These are phyloP conservation scores for Lasiosphaeris hirsuta DNA, from an alignment of 495 filamentous ascomycete species.

Conservation along the genomic window DNA sequence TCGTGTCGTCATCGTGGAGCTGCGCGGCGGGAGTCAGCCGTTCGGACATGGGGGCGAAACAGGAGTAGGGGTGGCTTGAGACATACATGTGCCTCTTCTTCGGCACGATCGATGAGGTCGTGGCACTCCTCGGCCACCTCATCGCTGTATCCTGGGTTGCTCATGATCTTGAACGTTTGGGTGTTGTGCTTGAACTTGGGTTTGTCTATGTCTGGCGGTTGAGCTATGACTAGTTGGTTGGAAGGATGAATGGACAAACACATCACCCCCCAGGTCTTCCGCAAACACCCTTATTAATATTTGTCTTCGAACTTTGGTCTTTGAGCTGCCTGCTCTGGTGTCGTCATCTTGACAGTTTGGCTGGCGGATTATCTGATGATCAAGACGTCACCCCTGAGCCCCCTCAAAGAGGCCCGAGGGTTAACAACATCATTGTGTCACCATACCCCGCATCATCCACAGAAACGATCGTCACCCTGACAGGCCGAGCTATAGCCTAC, in stretches of 20 bases:
- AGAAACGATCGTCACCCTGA: too few species aligned
- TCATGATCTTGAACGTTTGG: neutral
- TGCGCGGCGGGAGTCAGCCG: neutral
- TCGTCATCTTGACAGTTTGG: neutral
- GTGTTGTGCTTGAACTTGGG: neutral
- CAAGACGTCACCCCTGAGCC: neutral
- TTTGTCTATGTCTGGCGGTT: neutral
- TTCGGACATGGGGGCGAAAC: neutral
- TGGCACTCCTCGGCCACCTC: slow-evolving; percentile 25
- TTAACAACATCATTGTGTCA: neutral
- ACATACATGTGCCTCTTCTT: slow-evolving; percentile 29
- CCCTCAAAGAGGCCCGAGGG: neutral
- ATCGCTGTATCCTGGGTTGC: slow-evolving; percentile 27
- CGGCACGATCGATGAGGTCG: slow-evolving; percentile 29
- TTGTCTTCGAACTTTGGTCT: neutral
- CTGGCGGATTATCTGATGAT: neutral
- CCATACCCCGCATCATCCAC: too few species aligned
- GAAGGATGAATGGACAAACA: neutral
- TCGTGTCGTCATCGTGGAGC: slow-evolving; percentile 25
- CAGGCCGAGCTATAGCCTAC: too few species aligned
- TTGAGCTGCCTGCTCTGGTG: neutral
- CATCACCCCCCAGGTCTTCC: neutral
- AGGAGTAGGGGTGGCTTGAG: neutral
- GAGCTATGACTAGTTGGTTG: neutral
- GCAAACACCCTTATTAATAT: neutral